Evolutionary conservation across 78 protist genomes (phyloP).

Genomic region (Paratrimastix pyriformis): DNA sequence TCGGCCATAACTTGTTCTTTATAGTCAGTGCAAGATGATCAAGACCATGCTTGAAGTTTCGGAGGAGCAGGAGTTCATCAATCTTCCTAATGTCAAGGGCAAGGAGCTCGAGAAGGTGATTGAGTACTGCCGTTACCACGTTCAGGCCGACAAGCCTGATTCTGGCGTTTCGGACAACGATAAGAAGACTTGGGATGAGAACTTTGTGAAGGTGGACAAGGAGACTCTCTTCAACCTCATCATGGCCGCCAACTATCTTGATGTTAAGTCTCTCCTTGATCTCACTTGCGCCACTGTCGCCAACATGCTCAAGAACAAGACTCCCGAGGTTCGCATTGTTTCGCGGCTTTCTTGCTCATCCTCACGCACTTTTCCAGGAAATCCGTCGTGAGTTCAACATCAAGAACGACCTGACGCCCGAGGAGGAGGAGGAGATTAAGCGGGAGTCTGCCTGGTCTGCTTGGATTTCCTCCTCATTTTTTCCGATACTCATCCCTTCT

Average conservation of each 20-base stretch:
- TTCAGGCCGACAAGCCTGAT: background rate
- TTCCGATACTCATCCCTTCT: too few species aligned
- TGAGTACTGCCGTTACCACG: constrained; percentile 2
- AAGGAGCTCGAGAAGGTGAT: background rate
- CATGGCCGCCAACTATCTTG: background rate
- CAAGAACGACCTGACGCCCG: constrained; percentile 5
- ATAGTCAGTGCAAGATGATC: too few species aligned
- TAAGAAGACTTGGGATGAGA: background rate
- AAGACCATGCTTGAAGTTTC: too few species aligned
- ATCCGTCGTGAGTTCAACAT: constrained; percentile 8
- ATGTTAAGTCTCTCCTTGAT: constrained; percentile 3
- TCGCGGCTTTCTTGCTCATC: too few species aligned
- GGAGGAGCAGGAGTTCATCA: too few species aligned
- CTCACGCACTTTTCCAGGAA: too few species aligned
- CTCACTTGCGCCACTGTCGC: background rate
- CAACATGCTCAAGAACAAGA: background rate
- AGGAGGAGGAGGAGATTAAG: background rate
- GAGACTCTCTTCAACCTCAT: background rate
- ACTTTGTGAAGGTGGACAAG: background rate
- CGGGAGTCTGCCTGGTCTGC: background rate
- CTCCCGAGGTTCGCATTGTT: too few species aligned
- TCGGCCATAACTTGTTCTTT: too few species aligned
- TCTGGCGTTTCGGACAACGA: background rate
- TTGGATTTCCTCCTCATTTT: too few species aligned
- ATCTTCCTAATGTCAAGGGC: background rate